phyloP scores from a whole-genome alignment of 2,329 filamentous ascomycete genomes.

The Hypoxylon sp. region DNA sequence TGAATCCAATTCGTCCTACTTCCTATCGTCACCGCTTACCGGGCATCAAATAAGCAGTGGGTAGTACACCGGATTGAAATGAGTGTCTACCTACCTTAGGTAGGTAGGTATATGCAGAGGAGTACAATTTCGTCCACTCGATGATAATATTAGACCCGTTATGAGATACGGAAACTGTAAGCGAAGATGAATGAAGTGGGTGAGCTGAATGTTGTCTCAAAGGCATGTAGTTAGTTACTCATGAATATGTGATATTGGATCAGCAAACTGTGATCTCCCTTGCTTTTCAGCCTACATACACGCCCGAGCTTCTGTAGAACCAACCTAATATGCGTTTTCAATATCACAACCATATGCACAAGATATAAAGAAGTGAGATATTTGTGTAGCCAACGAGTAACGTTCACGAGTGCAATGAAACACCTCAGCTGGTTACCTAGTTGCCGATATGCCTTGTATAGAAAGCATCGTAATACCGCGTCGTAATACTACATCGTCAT shows the following conservation, averaged over 20 bases:
- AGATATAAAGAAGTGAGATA: background rate
- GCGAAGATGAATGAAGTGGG: conserved; percentile 1
- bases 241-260: conserved; percentile 16
- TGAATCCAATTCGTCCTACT: background rate
- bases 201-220: background rate
- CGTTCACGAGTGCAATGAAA: background rate
- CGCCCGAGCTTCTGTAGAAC: background rate
- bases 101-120: background rate
- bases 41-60: background rate
- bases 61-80: background rate
- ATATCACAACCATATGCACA: background rate
- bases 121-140: background rate
- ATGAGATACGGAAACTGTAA: background rate
- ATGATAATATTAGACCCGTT: background rate
- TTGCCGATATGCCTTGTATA: background rate
- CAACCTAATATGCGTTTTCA: background rate
- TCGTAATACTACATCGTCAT: conserved; percentile 1
- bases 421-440: background rate
- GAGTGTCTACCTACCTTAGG: background rate
- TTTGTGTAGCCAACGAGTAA: background rate
- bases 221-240: conserved; percentile 12
- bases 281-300: conserved; percentile 4
- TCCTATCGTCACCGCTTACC: background rate
- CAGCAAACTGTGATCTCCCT: conserved; percentile 25
- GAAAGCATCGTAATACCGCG: background rate